phyloP scores from a whole-genome alignment of 2,329 filamentous ascomycete species.

The Cyphellophora attinorum region DNA sequence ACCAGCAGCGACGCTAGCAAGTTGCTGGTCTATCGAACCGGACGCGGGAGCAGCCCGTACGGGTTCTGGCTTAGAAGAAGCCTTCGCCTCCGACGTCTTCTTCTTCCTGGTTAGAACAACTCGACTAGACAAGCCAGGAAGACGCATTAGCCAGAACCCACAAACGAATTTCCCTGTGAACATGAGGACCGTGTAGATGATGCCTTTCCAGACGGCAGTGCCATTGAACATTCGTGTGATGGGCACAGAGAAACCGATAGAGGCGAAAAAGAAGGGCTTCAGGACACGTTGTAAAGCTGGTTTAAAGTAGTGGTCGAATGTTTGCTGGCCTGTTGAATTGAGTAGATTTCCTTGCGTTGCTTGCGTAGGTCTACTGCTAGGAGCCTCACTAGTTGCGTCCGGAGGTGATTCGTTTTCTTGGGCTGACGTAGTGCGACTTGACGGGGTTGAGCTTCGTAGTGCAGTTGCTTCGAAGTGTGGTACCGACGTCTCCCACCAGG shows the following conservation, averaged over 20 bases:
- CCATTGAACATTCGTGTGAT: conserved; percentile 59
- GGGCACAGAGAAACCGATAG: conserved; percentile 69
- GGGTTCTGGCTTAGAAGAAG: neutral
- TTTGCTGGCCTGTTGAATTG: conserved; percentile 16
- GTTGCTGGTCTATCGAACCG: neutral
- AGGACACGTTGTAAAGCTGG: conserved; percentile 43
- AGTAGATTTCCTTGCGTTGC: neutral
- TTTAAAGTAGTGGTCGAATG: conserved; percentile 40
- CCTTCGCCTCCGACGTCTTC: neutral
- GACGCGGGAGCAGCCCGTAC: neutral
- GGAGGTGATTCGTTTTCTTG: neutral
- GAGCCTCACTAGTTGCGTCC: neutral
- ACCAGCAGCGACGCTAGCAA: neutral
- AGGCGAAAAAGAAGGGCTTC: conserved; percentile 65
- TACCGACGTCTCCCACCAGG: conserved; percentile 36
- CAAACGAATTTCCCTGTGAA: conserved; percentile 49
- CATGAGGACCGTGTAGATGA: conserved; percentile 67
- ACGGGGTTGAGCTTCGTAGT: neutral
- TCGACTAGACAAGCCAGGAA: conserved; percentile 13
- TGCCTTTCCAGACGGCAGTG: conserved; percentile 58
- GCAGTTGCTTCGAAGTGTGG: conserved; percentile 2
- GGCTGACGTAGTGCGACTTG: neutral
- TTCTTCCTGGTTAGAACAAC: neutral
- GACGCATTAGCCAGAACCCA: conserved; percentile 48
- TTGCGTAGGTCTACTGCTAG: neutral